Evolutionary conservation across 495 filamentous ascomycete genomes (phyloP).

Genomic region (Penicillium lividum): DNA sequence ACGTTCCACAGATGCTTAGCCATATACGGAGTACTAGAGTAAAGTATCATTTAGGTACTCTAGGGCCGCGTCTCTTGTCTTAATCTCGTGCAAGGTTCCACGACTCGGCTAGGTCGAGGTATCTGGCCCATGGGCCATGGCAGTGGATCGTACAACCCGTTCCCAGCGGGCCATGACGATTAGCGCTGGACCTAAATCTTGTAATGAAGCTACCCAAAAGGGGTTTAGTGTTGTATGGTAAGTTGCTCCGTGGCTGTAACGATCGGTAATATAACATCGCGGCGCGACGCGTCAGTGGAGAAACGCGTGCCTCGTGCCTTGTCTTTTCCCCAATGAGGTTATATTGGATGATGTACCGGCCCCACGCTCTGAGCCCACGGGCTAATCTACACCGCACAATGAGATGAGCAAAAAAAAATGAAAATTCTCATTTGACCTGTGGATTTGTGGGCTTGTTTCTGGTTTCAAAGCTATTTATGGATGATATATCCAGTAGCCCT

Average conservation of each 20-base stretch:
- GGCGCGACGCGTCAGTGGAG: slow-evolving; percentile 20
- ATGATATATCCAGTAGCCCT: not conserved
- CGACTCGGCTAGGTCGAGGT: not conserved
- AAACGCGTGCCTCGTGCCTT: slow-evolving; percentile 1
- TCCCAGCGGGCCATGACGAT: not conserved
- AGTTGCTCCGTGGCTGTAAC: not conserved
- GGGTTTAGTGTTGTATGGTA: not conserved
- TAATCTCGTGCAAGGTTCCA: not conserved
- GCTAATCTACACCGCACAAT: slow-evolving; percentile 24
- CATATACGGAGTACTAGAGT: no score
- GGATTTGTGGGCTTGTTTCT: slow-evolving; percentile 1
- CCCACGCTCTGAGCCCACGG: slow-evolving; percentile 1
- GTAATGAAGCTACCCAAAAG: not conserved
- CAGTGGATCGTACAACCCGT: not conserved
- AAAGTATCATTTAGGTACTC: not conserved
- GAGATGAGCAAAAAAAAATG: slow-evolving; percentile 3
- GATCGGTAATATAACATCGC: slow-evolving; percentile 2
- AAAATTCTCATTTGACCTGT: not conserved
- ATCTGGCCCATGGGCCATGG: not conserved
- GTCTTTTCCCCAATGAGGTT: slow-evolving; percentile 14
- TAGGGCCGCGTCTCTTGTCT: not conserved
- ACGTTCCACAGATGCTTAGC: no score
- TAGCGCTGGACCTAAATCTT: not conserved
- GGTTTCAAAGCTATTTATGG: slow-evolving; percentile 1
- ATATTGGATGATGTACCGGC: slow-evolving; percentile 13